Percentiles rank a stretch among this genome's conserved stretches.
Conservation (phyloP, 805 yeast species). For the Nakazawaea wyomingensis region DNA sequence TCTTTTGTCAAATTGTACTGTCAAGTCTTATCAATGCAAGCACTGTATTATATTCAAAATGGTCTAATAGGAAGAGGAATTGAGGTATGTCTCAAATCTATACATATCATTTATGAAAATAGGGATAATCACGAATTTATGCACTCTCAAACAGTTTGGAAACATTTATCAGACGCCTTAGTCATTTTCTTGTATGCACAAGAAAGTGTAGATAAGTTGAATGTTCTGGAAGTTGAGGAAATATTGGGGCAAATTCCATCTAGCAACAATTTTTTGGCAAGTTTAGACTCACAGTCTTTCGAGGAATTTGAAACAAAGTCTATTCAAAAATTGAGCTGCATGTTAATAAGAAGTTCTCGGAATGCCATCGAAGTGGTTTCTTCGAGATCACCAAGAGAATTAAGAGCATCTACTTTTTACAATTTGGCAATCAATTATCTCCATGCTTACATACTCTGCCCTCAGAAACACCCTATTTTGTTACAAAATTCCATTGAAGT, state of each 20-base stretch:
- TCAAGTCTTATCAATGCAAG: slow-evolving; percentile 51
- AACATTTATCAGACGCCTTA: slow-evolving; percentile 52
- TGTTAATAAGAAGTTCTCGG: slow-evolving; percentile 42
- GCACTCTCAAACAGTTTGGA: slow-evolving; percentile 59
- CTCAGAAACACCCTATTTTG: slow-evolving; percentile 15
- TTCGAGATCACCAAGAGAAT: slow-evolving; percentile 35
- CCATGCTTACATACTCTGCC: slow-evolving; percentile 34
- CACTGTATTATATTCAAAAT: slow-evolving; percentile 43
- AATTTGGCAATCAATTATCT: slow-evolving; percentile 69
- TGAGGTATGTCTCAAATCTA: slow-evolving; percentile 33
- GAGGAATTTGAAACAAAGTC: slow-evolving; percentile 22
- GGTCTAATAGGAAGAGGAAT: slow-evolving; percentile 72
- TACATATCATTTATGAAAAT: slow-evolving; percentile 26
- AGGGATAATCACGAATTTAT: not conserved
- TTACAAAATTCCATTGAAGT: slow-evolving; percentile 47
- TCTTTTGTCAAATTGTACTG: slow-evolving; percentile 19
- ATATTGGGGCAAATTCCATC: slow-evolving; percentile 15
- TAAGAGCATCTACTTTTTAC: slow-evolving; percentile 51
- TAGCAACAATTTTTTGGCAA: slow-evolving; percentile 9
- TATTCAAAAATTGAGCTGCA: slow-evolving; percentile 31
- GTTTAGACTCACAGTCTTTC: slow-evolving; percentile 8
- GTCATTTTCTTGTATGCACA: slow-evolving; percentile 50
- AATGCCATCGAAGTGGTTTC: slow-evolving; percentile 36
- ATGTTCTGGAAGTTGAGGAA: slow-evolving; percentile 34
- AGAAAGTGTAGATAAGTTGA: slow-evolving; percentile 44